Evolutionary conservation across 805 yeast genomes (phyloP).

Genomic region (Suhomyces faveliae): DNA sequence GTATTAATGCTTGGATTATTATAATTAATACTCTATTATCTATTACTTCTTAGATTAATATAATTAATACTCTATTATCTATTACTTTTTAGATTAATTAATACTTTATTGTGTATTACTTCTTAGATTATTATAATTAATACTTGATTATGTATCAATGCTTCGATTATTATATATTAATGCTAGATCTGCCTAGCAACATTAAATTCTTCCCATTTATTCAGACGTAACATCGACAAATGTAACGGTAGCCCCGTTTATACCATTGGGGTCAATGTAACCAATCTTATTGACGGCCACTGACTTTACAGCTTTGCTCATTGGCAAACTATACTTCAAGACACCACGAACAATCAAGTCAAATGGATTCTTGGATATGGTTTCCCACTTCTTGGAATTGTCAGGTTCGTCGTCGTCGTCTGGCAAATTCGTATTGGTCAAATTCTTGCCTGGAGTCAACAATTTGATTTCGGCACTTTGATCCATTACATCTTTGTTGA

Average conservation of each 20-base stretch:
- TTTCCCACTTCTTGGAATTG: slow-evolving; percentile 64
- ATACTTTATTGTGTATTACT: too few species aligned
- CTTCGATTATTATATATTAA: too few species aligned
- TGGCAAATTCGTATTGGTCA: slow-evolving; percentile 21
- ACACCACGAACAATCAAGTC: slow-evolving; percentile 83
- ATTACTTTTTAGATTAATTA: too few species aligned
- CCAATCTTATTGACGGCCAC: slow-evolving; percentile 61
- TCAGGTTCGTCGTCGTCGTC: slow-evolving; percentile 28
- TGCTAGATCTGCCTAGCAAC: too few species aligned
- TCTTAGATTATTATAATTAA: too few species aligned
- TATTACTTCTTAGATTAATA: too few species aligned
- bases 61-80: too few species aligned
- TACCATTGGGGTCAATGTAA: slow-evolving; percentile 49
- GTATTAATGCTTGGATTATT: too few species aligned
- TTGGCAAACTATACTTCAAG: slow-evolving; percentile 72
- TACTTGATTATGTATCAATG: too few species aligned
- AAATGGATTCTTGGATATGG: slow-evolving; percentile 74
- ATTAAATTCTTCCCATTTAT: too few species aligned
- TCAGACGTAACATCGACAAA: not conserved
- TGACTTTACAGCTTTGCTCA: slow-evolving; percentile 49
- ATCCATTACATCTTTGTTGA: slow-evolving; percentile 57
- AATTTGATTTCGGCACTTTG: slow-evolving; percentile 71
- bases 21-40: too few species aligned
- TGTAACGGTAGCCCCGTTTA: not conserved
- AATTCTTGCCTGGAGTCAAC: slow-evolving; percentile 62